Conservation (phyloP, 306 rosid species). For the Dryas drummondii region DNA sequence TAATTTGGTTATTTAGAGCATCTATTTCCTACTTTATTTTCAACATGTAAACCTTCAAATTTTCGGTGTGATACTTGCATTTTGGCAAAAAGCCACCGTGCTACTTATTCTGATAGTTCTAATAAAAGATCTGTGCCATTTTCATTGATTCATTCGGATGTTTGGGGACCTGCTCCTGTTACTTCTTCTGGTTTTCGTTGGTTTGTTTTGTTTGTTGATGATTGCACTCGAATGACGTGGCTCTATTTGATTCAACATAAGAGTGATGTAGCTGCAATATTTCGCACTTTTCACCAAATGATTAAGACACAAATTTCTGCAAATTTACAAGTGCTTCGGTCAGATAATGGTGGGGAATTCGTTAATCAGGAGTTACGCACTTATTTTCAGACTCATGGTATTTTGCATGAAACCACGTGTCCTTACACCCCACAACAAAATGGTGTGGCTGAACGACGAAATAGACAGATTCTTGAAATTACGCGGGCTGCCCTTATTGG, state of each 20-base stretch:
- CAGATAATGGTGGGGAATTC: slow-evolving; percentile 19
- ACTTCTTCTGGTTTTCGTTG: background rate
- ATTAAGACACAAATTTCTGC: background rate
- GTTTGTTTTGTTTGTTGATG: background rate
- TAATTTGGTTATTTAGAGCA: background rate
- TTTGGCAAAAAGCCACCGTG: background rate
- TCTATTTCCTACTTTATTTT: background rate
- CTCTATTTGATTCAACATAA: background rate
- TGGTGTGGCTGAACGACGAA: background rate
- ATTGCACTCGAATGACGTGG: background rate
- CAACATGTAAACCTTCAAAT: too few species aligned
- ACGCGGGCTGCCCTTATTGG: background rate
- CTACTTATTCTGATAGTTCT: background rate
- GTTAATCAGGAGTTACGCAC: background rate
- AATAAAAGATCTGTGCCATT: background rate
- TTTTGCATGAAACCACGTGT: slow-evolving; percentile 12
- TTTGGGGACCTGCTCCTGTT: background rate
- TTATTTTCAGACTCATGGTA: background rate
- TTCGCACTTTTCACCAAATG: background rate
- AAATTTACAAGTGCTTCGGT: background rate
- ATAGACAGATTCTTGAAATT: slow-evolving; percentile 16
- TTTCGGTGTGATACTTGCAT: background rate
- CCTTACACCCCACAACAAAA: slow-evolving; percentile 19
- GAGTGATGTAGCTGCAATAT: background rate
- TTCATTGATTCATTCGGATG: background rate